phyloP scores from a whole-genome alignment of 1,284 basidiomycete species.

The Pseudozyma thailandica region DNA sequence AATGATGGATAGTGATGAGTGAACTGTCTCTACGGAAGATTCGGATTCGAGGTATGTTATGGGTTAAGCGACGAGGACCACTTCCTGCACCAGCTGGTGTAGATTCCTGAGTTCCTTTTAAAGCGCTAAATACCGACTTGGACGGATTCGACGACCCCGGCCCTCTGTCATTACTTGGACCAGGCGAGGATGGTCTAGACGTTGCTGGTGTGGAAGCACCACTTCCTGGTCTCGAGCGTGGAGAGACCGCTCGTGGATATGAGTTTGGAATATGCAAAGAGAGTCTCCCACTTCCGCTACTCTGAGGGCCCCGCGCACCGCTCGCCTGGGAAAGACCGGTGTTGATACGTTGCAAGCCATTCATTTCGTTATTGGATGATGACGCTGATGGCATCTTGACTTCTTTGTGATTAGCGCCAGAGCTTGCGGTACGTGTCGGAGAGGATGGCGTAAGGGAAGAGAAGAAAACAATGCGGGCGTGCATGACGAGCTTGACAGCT shows the following conservation, averaged over 20 bases:
- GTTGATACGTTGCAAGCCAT: constrained; percentile 31
- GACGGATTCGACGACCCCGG: neutral
- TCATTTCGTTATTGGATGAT: neutral
- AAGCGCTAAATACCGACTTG: constrained; percentile 10
- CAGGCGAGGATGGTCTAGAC: constrained; percentile 7
- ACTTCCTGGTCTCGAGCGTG: constrained; percentile 11
- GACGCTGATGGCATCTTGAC: neutral
- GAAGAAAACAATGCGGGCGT: neutral
- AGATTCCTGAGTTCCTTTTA: constrained; percentile 13
- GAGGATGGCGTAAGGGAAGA: neutral
- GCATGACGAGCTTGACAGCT: constrained; percentile 10
- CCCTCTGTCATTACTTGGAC: too few species aligned
- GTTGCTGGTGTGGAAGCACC: neutral
- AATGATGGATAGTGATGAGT: constrained; percentile 22
- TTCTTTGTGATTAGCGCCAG: constrained; percentile 1
- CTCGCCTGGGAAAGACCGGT: constrained; percentile 18
- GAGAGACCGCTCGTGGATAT: constrained; percentile 18
- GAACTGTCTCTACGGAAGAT: constrained; percentile 23
- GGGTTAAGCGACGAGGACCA: constrained; percentile 1
- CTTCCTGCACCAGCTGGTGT: too few species aligned
- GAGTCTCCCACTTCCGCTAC: constrained; percentile 20
- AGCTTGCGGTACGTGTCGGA: too few species aligned
- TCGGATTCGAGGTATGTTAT: neutral
- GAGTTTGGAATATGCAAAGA: constrained; percentile 41
- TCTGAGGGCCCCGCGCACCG: constrained; percentile 10